Evolutionary conservation across 371 early-diverging fungal genomes (phyloP), one percentile per base, ranked within the genome.

Genomic region (Massospora cicadina): DNA sequence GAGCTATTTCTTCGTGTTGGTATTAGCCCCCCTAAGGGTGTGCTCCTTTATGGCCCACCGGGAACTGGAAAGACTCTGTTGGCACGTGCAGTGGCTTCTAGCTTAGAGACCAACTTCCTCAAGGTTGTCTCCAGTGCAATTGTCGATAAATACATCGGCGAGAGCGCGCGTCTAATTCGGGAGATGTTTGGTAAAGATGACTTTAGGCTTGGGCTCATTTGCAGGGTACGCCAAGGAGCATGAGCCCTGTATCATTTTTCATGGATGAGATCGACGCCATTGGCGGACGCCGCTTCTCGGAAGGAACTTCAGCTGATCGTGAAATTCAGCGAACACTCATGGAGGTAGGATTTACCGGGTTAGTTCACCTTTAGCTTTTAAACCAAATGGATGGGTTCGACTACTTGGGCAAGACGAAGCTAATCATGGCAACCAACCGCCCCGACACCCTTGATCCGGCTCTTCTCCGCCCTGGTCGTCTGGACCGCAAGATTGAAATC

Each of bases 261-360:
- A 94, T 99, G 96, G 99, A 99, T 76, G 99, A 99, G 76, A 98
- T 99, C 70, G 99, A 99, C 81, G 99, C 99, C 33, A 99, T 99
- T 78, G 99, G 99, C 73, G 98, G 99, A 5, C 88, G 98, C 66
- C 84, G 99, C 65, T 98, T 98, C 76, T 92, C 94, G 5, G 99
- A 99, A 71, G 96, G 98, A 70, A 98, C 95, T 13, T 98, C 98
- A 54, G 93, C 98, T 17, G 99, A 99, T 85, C 89, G 99, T 71
- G 99, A 99, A 83, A 97, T 99, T 68, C 99, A 99, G 76, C 86
- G 99, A 67, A 99, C 99, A 26, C 77, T 99, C 62, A 99, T 99
- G 99, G 99, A 99, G 65, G 65, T 66, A 60, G 55, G 2, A 23
- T 53, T 23, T 21, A 58, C 17, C 31, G 1, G 23, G 33, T 27